These are phyloP conservation scores for Clausena lansium DNA, from an alignment of 345 rosid species.

Conservation along the genomic window DNA sequence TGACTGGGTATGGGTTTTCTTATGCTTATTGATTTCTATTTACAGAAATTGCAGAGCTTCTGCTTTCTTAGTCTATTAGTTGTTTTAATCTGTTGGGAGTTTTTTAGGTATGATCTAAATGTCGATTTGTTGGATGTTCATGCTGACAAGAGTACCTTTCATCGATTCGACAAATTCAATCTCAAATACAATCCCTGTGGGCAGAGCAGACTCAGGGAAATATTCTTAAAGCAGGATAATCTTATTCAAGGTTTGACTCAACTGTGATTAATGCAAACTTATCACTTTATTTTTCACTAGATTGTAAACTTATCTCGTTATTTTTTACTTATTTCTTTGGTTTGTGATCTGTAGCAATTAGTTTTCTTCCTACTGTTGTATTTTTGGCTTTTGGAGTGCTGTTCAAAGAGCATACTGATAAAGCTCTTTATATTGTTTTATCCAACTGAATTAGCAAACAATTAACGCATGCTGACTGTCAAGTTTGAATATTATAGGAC, in stretches of 20 bases:
- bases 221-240: constrained; percentile 56
- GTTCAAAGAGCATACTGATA: neutral
- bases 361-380: neutral
- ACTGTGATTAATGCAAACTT: neutral
- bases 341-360: neutral
- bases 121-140: constrained; percentile 59
- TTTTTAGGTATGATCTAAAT: constrained; percentile 48
- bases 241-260: constrained; percentile 47
- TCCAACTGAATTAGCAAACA: neutral
- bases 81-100: constrained; percentile 5
- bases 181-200: constrained; percentile 63
- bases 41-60: neutral
- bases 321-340: neutral
- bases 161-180: constrained; percentile 57
- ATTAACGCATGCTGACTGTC: constrained; percentile 3
- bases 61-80: neutral
- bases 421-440: neutral
- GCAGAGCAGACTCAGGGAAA: constrained; percentile 60
- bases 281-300: neutral
- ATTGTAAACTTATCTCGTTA: neutral
- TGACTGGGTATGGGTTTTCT: constrained; percentile 36
- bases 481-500: constrained; percentile 33
- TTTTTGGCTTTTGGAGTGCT: neutral
- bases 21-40: neutral
- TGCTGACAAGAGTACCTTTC: constrained; percentile 57